phyloP scores from a whole-genome alignment of 1,284 basidiomycete genomes.

The Boletus semigastroideus region DNA sequence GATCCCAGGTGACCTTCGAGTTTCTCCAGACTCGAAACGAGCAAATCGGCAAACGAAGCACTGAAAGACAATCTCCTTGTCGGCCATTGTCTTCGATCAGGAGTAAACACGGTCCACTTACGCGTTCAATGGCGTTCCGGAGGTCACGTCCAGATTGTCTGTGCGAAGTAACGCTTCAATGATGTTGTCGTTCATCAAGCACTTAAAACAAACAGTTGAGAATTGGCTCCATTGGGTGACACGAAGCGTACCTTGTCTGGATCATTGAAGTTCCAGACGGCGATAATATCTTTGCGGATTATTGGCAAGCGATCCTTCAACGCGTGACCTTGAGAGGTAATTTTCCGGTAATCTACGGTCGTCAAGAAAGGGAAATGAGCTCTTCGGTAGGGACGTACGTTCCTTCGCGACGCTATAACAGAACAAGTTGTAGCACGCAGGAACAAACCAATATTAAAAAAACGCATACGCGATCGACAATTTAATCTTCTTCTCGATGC shows the following conservation, averaged over 20 bases:
- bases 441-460: background rate
- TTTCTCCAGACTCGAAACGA: background rate
- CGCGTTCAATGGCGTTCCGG: constrained; percentile 1
- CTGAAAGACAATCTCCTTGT: background rate
- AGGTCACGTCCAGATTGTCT: constrained; percentile 8
- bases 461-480: constrained; percentile 15
- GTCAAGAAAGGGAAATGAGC: background rate
- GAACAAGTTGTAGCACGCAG: background rate
- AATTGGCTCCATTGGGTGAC: background rate
- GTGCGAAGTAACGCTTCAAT: constrained; percentile 1
- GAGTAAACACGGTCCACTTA: background rate
- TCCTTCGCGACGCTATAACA: constrained; percentile 25
- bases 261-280: constrained; percentile 33
- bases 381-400: constrained; percentile 8
- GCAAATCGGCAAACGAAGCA: background rate
- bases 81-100: background rate
- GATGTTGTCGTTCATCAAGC: constrained; percentile 14
- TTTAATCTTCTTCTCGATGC: constrained; percentile 19
- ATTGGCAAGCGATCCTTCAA: constrained; percentile 20
- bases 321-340: constrained; percentile 17
- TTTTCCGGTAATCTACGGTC: constrained; percentile 30
- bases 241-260: constrained; percentile 16
- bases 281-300: constrained; percentile 28
- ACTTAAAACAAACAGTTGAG: background rate
- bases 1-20: background rate